Percentiles rank a stretch among this genome's conserved stretches.
These are phyloP conservation scores for Phialemonium atrogriseum DNA, from an alignment of 2,329 filamentous ascomycete genomes.

Conservation along the genomic window DNA sequence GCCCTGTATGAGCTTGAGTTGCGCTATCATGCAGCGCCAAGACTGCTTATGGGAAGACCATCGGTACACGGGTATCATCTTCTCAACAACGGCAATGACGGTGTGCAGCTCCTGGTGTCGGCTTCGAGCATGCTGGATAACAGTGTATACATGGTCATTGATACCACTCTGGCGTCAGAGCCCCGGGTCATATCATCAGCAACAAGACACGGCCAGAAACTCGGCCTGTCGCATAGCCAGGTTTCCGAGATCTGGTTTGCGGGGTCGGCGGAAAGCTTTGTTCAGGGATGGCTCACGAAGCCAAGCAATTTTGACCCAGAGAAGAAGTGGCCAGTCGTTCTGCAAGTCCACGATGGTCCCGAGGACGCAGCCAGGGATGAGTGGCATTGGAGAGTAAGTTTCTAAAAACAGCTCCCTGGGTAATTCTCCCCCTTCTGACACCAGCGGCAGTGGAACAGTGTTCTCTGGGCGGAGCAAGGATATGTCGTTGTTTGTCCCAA, in stretches of 20 bases:
- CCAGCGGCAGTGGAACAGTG: slow-evolving; percentile 38
- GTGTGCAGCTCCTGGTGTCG: slow-evolving; percentile 24
- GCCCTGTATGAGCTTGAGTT: slow-evolving; percentile 25
- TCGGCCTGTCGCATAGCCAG: slow-evolving; percentile 26
- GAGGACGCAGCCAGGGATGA: slow-evolving; percentile 40
- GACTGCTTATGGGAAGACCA: slow-evolving; percentile 16
- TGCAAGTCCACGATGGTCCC: slow-evolving; percentile 31
- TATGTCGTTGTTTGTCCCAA: slow-evolving; percentile 53
- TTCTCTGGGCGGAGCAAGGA: slow-evolving; percentile 51
- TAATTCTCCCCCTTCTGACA: neutral
- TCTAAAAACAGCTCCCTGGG: neutral
- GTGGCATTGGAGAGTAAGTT: slow-evolving; percentile 20
- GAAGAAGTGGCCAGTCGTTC: slow-evolving; percentile 27
- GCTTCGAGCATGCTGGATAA: slow-evolving; percentile 28
- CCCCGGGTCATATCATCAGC: slow-evolving; percentile 20
- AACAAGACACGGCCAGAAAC: slow-evolving; percentile 20
- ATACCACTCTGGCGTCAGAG: slow-evolving; percentile 12
- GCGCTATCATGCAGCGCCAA: slow-evolving; percentile 16
- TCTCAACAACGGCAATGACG: slow-evolving; percentile 15
- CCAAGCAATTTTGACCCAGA: slow-evolving; percentile 27
- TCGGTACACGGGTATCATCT: slow-evolving; percentile 19
- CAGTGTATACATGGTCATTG: slow-evolving; percentile 27
- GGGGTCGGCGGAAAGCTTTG: slow-evolving; percentile 22
- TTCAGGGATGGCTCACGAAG: slow-evolving; percentile 31
- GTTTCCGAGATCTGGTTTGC: slow-evolving; percentile 32